A percentile compares a stretch with the other conserved stretches of the same genome.
Conservation (phyloP, 805 yeast species). For the Metschnikowia gruessii region DNA sequence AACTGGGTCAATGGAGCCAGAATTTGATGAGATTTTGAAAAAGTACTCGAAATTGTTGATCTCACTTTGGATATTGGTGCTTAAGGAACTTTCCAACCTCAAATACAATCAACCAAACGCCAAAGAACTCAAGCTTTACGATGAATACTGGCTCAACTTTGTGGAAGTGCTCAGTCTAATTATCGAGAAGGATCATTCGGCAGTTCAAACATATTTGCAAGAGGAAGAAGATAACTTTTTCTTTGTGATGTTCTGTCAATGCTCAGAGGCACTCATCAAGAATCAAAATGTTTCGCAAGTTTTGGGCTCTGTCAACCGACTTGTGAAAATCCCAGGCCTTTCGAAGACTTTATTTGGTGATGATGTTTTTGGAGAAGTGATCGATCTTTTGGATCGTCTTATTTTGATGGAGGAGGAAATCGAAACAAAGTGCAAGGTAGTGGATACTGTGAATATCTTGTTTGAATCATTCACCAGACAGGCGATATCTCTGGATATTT, state of each 20-base stretch:
- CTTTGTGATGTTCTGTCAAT: constrained; percentile 78
- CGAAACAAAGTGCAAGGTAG: constrained; percentile 55
- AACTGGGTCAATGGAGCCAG: constrained; percentile 33
- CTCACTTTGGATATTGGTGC: constrained; percentile 74
- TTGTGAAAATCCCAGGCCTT: constrained; percentile 56
- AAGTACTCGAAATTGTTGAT: constrained; percentile 59
- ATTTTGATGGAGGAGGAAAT: constrained; percentile 59
- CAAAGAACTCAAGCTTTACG: constrained; percentile 48
- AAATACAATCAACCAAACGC: constrained; percentile 48
- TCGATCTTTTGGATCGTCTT: constrained; percentile 73
- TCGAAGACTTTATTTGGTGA: constrained; percentile 61
- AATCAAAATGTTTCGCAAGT: constrained; percentile 49
- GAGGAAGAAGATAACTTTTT: constrained; percentile 64
- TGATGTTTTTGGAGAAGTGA: constrained; percentile 66
- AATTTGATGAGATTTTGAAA: constrained; percentile 47
- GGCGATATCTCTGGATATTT: not conserved
- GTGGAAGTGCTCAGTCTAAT: constrained; percentile 71
- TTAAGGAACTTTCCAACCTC: constrained; percentile 70
- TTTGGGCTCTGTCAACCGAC: constrained; percentile 43
- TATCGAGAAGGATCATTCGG: constrained; percentile 47
- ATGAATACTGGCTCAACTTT: constrained; percentile 70
- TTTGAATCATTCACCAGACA: constrained; percentile 20
- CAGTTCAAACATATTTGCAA: constrained; percentile 47
- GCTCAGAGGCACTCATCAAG: constrained; percentile 66
- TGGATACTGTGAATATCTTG: constrained; percentile 32